Evolutionary conservation across 805 yeast genomes (phyloP).

Genomic region (Sugiyamaella valdiviana): DNA sequence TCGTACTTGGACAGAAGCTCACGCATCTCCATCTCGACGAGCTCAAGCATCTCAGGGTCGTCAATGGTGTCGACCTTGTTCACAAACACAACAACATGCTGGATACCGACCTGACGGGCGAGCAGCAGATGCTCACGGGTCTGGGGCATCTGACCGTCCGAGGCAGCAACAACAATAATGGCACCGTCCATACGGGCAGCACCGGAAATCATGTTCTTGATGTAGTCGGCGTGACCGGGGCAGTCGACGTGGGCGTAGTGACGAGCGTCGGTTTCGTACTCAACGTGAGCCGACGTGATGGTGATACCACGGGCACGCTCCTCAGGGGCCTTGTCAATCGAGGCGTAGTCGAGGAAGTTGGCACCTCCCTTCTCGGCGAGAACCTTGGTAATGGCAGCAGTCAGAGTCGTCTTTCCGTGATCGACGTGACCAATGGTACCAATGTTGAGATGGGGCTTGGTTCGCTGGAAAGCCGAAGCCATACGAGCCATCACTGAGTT

Average conservation of each 20-base stretch:
- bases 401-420: conserved; percentile 97
- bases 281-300: conserved; percentile 95
- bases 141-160: conserved; percentile 99
- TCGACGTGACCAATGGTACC: conserved; percentile 99
- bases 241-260: conserved; percentile 98
- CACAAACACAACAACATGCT: conserved; percentile 92
- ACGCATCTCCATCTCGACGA: conserved; percentile 99
- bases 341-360: conserved; percentile 80
- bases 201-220: conserved; percentile 98
- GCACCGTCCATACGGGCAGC: conserved; percentile 99
- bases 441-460: conserved; percentile 92
- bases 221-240: conserved; percentile 98
- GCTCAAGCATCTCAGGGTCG: conserved; percentile 98
- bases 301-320: conserved; percentile 99
- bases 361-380: conserved; percentile 88
- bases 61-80: conserved; percentile 97
- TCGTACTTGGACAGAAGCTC: conserved; percentile 87
- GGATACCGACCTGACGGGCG: conserved; percentile 99
- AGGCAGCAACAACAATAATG: conserved; percentile 96
- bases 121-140: conserved; percentile 97
- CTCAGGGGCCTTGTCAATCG: conserved; percentile 97
- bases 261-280: conserved; percentile 89
- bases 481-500: conserved; percentile 8
- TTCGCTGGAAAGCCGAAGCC: conserved; percentile 70
- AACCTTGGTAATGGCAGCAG: conserved; percentile 98